These are phyloP conservation scores for Brettanomyces naardenensis DNA, from an alignment of 805 yeast species.

Conservation along the genomic window DNA sequence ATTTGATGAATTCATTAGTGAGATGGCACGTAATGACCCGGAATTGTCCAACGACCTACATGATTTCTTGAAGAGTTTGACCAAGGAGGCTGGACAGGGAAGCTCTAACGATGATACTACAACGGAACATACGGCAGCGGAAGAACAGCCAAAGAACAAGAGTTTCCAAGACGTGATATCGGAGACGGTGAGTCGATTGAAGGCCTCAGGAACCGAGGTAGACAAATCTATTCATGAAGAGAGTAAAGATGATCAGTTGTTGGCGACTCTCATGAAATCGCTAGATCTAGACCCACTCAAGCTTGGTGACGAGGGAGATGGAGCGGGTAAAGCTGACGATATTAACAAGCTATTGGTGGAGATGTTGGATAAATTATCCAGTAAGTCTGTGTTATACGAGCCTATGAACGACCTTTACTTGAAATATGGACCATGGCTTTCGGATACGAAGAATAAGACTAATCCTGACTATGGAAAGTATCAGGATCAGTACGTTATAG, in stretches of 20 bases:
- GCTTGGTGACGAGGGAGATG: slow-evolving; percentile 10
- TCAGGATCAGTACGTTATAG: slow-evolving; percentile 52
- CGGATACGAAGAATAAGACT: slow-evolving; percentile 36
- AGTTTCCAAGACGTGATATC: slow-evolving; percentile 70
- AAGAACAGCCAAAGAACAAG: slow-evolving; percentile 1
- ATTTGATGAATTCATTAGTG: slow-evolving; percentile 9
- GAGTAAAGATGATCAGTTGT: slow-evolving; percentile 35
- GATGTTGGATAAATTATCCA: slow-evolving; percentile 73
- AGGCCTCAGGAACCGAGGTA: slow-evolving; percentile 64
- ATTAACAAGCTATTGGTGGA: slow-evolving; percentile 56
- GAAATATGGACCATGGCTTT: slow-evolving; percentile 68
- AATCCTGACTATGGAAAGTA: slow-evolving; percentile 36
- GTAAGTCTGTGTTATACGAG: slow-evolving; percentile 79
- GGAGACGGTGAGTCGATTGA: slow-evolving; percentile 71
- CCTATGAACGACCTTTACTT: slow-evolving; percentile 76
- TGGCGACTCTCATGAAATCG: slow-evolving; percentile 60
- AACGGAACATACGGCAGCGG: background rate
- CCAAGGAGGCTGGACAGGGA: slow-evolving; percentile 14
- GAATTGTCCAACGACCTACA: slow-evolving; percentile 18
- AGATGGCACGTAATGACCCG: slow-evolving; percentile 18
- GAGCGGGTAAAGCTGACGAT: slow-evolving; percentile 23
- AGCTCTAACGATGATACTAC: slow-evolving; percentile 36
- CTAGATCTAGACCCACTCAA: slow-evolving; percentile 38
- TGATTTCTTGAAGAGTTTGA: slow-evolving; percentile 16
- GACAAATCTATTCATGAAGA: slow-evolving; percentile 40